Evolutionary conservation across 805 yeast species (phyloP), one percentile per base, ranked within the genome.

Genomic region (Candida succiphila): DNA sequence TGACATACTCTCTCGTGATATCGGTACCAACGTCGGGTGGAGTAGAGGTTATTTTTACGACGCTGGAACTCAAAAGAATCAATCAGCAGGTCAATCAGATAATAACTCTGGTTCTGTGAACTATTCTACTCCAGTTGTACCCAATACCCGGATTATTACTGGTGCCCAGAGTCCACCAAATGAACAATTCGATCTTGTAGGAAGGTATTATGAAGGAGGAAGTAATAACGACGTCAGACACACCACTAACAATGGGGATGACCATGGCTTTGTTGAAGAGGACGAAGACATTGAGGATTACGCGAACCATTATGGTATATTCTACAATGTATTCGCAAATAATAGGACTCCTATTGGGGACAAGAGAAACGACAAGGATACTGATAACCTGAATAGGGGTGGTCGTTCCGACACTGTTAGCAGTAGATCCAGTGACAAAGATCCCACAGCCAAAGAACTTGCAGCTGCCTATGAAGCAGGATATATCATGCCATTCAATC

Each of bases 301-400:
- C 34, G 61, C 54, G 2, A 49, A 54, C 27, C 54, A 53, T 19
- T 56, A 52, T 36, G 61, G 61, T n/a, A 41, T 55, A 41, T 56
- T 45, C 34, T 54, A 56, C 34, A 52, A 46, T 32, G 52, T 54
- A 13, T 35, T 54, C 24, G 40, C 54, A 3, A 49, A 44, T 29
- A 45, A 43, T 17, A 35, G 20, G 19, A 17, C 31, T 5, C 32
- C 32, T 16, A 14, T 16, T 4, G 5, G 15, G 15, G 6, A 13
- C 4, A 4, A 13, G 18, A 28, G 20, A 5, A 16, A 23, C 12
- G 33, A 24, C 18, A 30, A 26, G 7, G 29, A 25, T 16, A 27
- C 15, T 25, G 25, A n/a, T 8, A 30, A 16, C 17, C 18, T 15
- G 17, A 19, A 25, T 12, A 25, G 27, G 14, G n/a, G 16, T 25